Conservation (phyloP, 495 filamentous ascomycete species). For the Neurospora sp. region DNA sequence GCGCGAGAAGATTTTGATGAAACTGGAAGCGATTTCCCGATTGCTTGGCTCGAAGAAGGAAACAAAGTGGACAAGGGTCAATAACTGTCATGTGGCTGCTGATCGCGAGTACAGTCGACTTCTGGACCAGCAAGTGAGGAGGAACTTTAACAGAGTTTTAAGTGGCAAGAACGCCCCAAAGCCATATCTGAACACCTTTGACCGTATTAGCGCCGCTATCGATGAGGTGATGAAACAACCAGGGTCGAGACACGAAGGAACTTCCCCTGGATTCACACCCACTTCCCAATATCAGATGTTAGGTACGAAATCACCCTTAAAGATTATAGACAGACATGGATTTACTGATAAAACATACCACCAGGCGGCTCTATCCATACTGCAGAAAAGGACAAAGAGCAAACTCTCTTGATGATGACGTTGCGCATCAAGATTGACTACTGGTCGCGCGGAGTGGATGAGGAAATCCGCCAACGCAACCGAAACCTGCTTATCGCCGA, state of each 20-base stretch:
- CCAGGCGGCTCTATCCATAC: constrained; percentile 5
- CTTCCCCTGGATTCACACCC: not conserved
- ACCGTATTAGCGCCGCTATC: not conserved
- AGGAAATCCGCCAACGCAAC: constrained; percentile 11
- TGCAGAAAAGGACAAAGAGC: constrained; percentile 3
- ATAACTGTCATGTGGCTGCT: not conserved
- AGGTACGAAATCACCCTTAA: not conserved
- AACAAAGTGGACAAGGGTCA: not conserved
- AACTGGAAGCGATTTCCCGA: no score
- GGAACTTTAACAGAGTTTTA: not conserved
- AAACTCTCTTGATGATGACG: constrained; percentile 6
- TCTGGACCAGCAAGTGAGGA: not conserved
- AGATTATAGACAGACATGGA: not conserved
- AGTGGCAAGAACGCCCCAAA: not conserved
- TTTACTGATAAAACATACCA: not conserved
- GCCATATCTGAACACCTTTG: no score
- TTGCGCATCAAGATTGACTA: constrained; percentile 17
- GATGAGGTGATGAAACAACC: not conserved
- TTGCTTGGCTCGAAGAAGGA: not conserved
- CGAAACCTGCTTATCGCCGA: constrained; percentile 13
- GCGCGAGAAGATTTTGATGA: no score
- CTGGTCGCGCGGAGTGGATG: constrained; percentile 14
- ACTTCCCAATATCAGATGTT: not conserved
- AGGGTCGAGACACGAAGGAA: not conserved
- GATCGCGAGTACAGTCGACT: not conserved